A percentile compares a stretch with the other conserved stretches of the same genome.
These are phyloP conservation scores for Nitzschia sp. DNA, from an alignment of 108 stramenopile genomes.

Conservation along the genomic window DNA sequence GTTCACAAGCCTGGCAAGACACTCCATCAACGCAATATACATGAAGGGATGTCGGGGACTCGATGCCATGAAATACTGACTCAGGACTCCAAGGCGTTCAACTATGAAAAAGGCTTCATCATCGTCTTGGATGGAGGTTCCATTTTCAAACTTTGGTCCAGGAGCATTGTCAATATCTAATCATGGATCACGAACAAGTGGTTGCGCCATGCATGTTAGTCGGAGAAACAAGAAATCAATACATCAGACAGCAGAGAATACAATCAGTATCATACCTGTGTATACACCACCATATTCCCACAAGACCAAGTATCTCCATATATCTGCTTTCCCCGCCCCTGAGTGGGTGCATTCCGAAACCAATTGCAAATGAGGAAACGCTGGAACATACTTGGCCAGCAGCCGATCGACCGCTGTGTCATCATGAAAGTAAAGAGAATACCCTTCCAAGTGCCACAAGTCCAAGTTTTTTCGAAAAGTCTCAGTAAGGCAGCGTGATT, in stretches of 20 bases:
- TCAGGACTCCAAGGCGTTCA: conserved; percentile 40
- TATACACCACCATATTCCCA: conserved; percentile 64
- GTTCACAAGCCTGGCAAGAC: not conserved
- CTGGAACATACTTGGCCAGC: conserved; percentile 26
- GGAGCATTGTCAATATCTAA: conserved; percentile 56
- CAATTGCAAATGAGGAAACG: conserved; percentile 54
- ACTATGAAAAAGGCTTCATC: conserved; percentile 58
- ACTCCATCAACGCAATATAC: conserved; percentile 4
- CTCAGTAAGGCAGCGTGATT: conserved; percentile 44
- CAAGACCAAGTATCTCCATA: conserved; percentile 55
- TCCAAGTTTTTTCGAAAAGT: conserved; percentile 30
- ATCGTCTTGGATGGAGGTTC: conserved; percentile 11
- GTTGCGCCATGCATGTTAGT: no score
- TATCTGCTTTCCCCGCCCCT: conserved; percentile 52
- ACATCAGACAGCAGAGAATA: conserved; percentile 7
- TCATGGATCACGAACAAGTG: no score
- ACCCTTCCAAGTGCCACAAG: conserved; percentile 43
- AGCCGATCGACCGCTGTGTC: conserved; percentile 58
- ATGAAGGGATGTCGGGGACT: conserved; percentile 61
- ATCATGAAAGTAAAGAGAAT: conserved; percentile 62
- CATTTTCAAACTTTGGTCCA: conserved; percentile 19
- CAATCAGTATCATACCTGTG: conserved; percentile 4
- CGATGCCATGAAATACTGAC: conserved; percentile 64
- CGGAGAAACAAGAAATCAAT: not conserved
- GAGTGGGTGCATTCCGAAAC: conserved; percentile 38